Percentiles rank a stretch among this genome's conserved stretches.
Conservation (phyloP, 495 filamentous ascomycete species). For the Tirmania nivea region DNA sequence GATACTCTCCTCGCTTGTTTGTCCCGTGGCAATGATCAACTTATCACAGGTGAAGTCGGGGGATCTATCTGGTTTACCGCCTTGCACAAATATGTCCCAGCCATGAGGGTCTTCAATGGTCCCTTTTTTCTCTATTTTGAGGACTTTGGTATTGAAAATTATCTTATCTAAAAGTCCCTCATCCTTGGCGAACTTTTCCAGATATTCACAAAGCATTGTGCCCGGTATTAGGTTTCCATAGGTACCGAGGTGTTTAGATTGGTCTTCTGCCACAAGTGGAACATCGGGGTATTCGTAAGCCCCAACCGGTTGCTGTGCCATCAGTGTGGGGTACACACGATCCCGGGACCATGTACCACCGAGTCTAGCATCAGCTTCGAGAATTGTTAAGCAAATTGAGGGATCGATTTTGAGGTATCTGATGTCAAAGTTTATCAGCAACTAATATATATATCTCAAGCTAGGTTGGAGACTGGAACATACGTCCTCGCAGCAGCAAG, state of each 20-base stretch:
- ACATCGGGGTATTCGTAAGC: constrained; percentile 24
- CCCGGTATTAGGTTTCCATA: constrained; percentile 7
- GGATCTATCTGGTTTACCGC: background rate
- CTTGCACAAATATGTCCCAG: constrained; percentile 5
- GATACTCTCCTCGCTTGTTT: constrained; percentile 23
- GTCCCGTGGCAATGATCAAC: constrained; percentile 26
- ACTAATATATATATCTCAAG: background rate
- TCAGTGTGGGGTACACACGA: constrained; percentile 28
- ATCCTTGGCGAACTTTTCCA: constrained; percentile 16
- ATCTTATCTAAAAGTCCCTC: constrained; percentile 19
- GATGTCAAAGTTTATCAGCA: background rate
- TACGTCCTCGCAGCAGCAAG: background rate
- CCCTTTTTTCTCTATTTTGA: constrained; percentile 11
- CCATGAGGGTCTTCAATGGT: constrained; percentile 13
- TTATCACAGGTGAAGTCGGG: constrained; percentile 10
- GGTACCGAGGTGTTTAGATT: constrained; percentile 11
- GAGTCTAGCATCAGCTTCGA: constrained; percentile 26
- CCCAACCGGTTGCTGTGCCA: constrained; percentile 23
- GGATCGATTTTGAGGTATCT: constrained; percentile 23
- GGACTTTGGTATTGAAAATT: constrained; percentile 19
- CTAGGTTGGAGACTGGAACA: background rate
- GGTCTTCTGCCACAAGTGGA: constrained; percentile 10
- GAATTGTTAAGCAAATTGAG: constrained; percentile 22
- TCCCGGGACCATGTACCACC: constrained; percentile 32
- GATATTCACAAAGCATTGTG: background rate